Evolutionary conservation across 2,329 filamentous ascomycete genomes (phyloP).

Genomic region (Alternaria sp.): DNA sequence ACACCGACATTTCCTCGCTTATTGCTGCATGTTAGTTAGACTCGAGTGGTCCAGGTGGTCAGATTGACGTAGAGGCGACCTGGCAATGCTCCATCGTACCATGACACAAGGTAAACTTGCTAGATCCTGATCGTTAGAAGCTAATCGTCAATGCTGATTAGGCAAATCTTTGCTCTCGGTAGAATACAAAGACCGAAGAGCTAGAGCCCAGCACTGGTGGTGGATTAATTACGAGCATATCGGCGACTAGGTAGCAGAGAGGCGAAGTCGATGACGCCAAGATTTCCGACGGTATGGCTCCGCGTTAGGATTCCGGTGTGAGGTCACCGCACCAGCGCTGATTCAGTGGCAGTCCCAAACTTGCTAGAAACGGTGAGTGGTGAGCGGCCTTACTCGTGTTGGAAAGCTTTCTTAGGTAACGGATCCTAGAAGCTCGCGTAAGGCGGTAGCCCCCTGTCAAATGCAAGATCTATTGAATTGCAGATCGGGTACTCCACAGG

Average conservation of each 20-base stretch:
- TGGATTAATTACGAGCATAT: conserved; percentile 19
- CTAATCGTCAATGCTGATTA: conserved; percentile 1
- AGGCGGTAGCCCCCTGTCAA: conserved; percentile 9
- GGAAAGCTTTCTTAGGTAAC: conserved; percentile 2
- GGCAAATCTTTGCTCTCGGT: conserved; percentile 4
- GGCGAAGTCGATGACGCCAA: conserved; percentile 21
- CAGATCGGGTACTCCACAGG: conserved; percentile 14
- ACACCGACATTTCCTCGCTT: conserved; percentile 15
- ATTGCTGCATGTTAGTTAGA: neutral
- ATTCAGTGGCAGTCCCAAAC: conserved; percentile 7
- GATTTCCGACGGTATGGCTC: conserved; percentile 9
- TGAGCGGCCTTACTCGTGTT: conserved; percentile 7
- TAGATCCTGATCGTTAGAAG: conserved; percentile 1
- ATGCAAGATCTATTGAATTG: conserved; percentile 24
- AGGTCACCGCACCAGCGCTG: conserved; percentile 1
- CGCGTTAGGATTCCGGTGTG: conserved; percentile 6
- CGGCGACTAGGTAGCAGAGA: conserved; percentile 23
- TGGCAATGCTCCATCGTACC: conserved; percentile 1
- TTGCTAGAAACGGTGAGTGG: conserved; percentile 15
- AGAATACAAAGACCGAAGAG: conserved; percentile 17
- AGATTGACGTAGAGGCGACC: conserved; percentile 8
- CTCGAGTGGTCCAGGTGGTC: conserved; percentile 5
- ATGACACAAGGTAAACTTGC: neutral
- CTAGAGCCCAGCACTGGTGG: conserved; percentile 16
- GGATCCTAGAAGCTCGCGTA: conserved; percentile 15